These are phyloP conservation scores for Eucalyptus curtisii DNA, from an alignment of 345 rosid genomes.

Conservation along the genomic window DNA sequence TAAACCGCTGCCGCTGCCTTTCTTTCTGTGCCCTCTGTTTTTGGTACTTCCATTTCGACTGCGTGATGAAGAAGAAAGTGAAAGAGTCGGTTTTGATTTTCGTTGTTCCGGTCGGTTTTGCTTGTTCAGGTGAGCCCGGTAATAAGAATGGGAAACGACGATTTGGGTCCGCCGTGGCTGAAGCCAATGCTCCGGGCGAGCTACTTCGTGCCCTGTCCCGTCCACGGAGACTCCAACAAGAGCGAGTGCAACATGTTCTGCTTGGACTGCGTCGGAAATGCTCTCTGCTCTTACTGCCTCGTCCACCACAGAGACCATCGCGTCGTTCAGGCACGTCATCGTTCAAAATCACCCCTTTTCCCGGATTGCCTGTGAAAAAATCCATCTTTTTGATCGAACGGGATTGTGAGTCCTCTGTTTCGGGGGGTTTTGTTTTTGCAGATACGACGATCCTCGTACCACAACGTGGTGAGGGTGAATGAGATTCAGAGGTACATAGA, in stretches of 20 bases:
- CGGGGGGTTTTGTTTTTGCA: conserved; percentile 1
- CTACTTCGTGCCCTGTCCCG: conserved; percentile 54
- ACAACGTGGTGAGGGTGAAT: conserved; percentile 83
- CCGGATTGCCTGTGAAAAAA: background rate
- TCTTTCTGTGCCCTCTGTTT: background rate
- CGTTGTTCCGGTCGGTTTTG: background rate
- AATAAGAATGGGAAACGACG: conserved; percentile 23
- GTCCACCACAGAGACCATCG: conserved; percentile 56
- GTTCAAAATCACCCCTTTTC: background rate
- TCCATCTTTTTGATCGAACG: background rate
- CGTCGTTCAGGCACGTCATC: conserved; percentile 49
- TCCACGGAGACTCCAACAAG: conserved; percentile 57
- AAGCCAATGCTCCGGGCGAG: conserved; percentile 57
- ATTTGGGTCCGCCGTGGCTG: conserved; percentile 64
- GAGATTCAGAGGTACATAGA: conserved; percentile 87
- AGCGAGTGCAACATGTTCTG: conserved; percentile 90
- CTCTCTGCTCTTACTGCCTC: conserved; percentile 70
- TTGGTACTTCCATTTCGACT: background rate
- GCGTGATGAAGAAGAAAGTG: background rate
- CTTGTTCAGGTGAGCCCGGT: conserved; percentile 31
- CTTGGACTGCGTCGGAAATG: conserved; percentile 51
- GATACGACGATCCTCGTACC: conserved; percentile 95
- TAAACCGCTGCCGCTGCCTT: background rate
- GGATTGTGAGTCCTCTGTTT: background rate
- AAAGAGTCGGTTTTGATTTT: background rate